Conservation (phyloP, 345 rosid genomes). For the Erodium maritimum region DNA sequence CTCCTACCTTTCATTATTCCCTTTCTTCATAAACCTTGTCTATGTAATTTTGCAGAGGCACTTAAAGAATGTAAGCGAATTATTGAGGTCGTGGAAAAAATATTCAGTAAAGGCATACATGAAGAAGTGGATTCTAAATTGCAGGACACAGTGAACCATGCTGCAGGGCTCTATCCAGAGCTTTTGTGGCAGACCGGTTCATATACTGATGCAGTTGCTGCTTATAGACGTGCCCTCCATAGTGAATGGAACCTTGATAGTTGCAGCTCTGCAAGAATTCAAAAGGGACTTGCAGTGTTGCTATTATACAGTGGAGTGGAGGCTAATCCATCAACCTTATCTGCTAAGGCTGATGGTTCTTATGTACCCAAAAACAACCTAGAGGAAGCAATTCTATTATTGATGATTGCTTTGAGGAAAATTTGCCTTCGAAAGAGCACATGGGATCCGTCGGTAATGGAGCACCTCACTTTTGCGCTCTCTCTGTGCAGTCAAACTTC, state of each 20-base stretch:
- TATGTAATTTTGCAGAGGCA: conserved; percentile 66
- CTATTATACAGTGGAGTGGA: conserved; percentile 78
- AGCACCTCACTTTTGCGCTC: conserved; percentile 71
- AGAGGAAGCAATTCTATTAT: conserved; percentile 86
- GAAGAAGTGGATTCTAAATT: conserved; percentile 65
- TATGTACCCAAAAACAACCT: conserved; percentile 73
- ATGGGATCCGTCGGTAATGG: conserved; percentile 82
- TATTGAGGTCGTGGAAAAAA: conserved; percentile 78
- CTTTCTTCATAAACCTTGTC: too few species aligned
- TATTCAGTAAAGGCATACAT: conserved; percentile 70
- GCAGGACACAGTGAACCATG: conserved; percentile 74
- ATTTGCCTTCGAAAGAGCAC: conserved; percentile 41
- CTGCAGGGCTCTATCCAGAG: conserved; percentile 77
- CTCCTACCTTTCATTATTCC: too few species aligned
- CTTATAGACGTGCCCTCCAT: conserved; percentile 78
- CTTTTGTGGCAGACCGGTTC: conserved; percentile 73
- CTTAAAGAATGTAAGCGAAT: conserved; percentile 70
- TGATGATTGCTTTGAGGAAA: conserved; percentile 69
- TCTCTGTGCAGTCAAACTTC: conserved; percentile 70
- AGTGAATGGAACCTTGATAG: conserved; percentile 81
- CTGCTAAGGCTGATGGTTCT: conserved; percentile 60
- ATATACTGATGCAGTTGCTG: conserved; percentile 48
- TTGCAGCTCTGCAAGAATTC: conserved; percentile 68
- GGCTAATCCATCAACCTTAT: conserved; percentile 69
- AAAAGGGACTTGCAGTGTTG: conserved; percentile 74